A percentile compares a stretch with the other conserved stretches of the same genome.
These are phyloP conservation scores for Globisporangium ultimum DNA, from an alignment of 352 stramenopile genomes.

Conservation along the genomic window DNA sequence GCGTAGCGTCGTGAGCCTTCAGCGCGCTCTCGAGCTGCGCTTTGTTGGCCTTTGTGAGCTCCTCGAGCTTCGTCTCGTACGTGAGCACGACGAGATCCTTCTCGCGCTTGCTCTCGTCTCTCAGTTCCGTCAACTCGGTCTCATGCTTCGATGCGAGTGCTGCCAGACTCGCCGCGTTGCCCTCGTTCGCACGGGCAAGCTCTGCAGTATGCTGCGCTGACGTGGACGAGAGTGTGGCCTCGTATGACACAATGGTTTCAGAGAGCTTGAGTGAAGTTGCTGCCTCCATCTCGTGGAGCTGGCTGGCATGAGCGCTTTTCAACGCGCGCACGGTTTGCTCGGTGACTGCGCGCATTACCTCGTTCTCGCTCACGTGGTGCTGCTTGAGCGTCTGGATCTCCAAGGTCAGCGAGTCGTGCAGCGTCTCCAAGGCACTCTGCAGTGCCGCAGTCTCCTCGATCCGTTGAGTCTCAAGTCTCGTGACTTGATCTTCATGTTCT, in stretches of 20 bases:
- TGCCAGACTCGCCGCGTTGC: constrained; percentile 16
- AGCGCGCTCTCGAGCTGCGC: constrained; percentile 31
- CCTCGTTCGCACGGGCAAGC: constrained; percentile 8
- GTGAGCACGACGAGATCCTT: constrained; percentile 20
- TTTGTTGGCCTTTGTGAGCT: constrained; percentile 25
- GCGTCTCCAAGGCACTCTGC: constrained; percentile 14
- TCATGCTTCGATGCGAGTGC: constrained; percentile 14
- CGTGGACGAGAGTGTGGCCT: constrained; percentile 11
- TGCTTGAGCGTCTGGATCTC: constrained; percentile 24
- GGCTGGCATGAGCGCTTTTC: constrained; percentile 16
- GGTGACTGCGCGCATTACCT: constrained; percentile 14
- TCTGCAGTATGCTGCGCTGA: neutral
- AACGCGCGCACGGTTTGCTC: constrained; percentile 16
- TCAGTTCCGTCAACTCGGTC: constrained; percentile 4
- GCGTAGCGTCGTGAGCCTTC: constrained; percentile 24
- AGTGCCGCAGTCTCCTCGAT: constrained; percentile 22
- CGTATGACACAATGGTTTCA: constrained; percentile 17
- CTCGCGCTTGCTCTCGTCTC: constrained; percentile 17
- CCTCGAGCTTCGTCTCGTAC: constrained; percentile 52
- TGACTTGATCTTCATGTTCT: constrained; percentile 28
- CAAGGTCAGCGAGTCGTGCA: constrained; percentile 4
- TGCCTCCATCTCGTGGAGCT: constrained; percentile 17
- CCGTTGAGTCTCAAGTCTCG: constrained; percentile 18
- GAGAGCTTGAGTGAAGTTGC: constrained; percentile 20
- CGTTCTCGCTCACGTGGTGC: constrained; percentile 21